Evolutionary conservation across 192 early-diverging fungal species (phyloP), one percentile per base, ranked within the genome.

Genomic region (Ambispora gerdemannii): DNA sequence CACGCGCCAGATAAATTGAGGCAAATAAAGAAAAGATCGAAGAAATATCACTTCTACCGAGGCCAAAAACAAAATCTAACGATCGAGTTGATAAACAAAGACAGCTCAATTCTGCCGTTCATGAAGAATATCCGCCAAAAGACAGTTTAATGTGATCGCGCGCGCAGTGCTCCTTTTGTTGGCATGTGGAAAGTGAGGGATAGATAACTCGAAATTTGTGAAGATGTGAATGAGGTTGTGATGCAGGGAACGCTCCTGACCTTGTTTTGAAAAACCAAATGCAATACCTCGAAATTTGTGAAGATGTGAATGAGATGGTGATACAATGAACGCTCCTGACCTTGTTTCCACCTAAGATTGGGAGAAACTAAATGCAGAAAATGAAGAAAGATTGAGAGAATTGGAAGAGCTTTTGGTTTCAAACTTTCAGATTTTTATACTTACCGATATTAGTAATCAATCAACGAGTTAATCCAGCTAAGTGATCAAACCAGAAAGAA

Each of bases 241-340:
- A 67, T 67, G 50, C 65, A 53, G 52, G 50, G 65, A 0, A 30
- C 65, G 0, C 11, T 67, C 2, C 35, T 53, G 1, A 67, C 52
- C 0, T 24, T 67, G 1, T 67, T 33, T n/a, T n/a, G n/a, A n/a
- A n/a, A n/a, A n/a, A n/a, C n/a, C n/a, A n/a, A n/a, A n/a, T n/a
- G n/a, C n/a, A n/a, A n/a, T n/a, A n/a, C n/a, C n/a, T n/a, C n/a
- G 65, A 33, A 34, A 67, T 67, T 20, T 50, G 49, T 35, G 30
- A 53, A 4, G 65, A 67, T 67, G 65, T 67, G 7, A 67, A 67
- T 19, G 65, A 67, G 13, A 13, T 53, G 13, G 65, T 67, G n/a
- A n/a, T n/a, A n/a, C n/a, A n/a, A n/a, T n/a, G n/a, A n/a, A n/a
- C n/a, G n/a, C n/a, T 67, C 2, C 35, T 53, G 1, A 67, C 52